Base-by-base conservation (phyloP, 2,329 filamentous ascomycete species). In the Xylaria sp. region DNA sequence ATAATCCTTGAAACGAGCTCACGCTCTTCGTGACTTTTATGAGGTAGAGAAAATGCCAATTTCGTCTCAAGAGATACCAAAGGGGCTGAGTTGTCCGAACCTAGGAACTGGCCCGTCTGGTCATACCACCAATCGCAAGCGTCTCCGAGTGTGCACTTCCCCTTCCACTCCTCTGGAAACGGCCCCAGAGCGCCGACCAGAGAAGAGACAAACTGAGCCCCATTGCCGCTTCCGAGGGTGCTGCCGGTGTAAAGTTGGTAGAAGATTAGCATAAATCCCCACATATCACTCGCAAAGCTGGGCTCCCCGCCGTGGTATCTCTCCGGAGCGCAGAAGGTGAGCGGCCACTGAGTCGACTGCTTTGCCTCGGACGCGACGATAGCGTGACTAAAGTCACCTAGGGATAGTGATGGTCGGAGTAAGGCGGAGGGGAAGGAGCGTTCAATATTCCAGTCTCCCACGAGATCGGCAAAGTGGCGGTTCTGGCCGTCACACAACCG, bases 111-210 rank as follows among this genome's bases (percentile, higher is more conserved):
- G 9, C 42, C 42, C 2, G 39, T 59, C 6, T 48, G 42, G 30
- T 59, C 56, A 7, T 59, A 59, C 56, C 56, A 59, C 56, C 56
- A 59, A 48, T 48, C 42, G 4, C 45, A 9, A 4, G 21, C 55
- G 12, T 47, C 9, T 1, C 32, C 8, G 21, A 27, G 39, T 6
- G 17, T 47, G 24, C 36, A 21, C 14, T 27, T 48, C 36, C 24
- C 19, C 63, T 47, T n/a, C 42, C 63, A 65, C 36, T 34, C 19
- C 9, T 39, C 39, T 2, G 63, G 63, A 48, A 65, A 65, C 1
- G 53, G 56, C 6, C 56, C 56, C 5, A 65, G 27, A 30, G 57
- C 39, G 12, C 42, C 34, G 2, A 57, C 54, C 8, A 53, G 24
- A 24, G 48, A 27, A 50, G 36, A 50, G 17, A 55, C 48, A 2